Evolutionary conservation across 805 yeast species (phyloP).

Genomic region (Naumovozyma castellii): DNA sequence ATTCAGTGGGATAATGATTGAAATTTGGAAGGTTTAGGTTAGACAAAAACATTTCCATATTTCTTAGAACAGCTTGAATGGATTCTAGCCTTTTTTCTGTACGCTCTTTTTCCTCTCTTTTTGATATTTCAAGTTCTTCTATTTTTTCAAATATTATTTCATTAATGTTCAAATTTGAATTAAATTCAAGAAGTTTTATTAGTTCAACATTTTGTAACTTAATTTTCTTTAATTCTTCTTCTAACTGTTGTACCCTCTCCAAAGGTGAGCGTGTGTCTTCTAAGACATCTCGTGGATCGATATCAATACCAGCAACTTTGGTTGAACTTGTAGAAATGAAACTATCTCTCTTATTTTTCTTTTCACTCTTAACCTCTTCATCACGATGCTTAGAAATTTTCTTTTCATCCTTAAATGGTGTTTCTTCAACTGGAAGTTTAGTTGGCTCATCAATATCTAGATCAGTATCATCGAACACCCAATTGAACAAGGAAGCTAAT

Average conservation of each 20-base stretch:
- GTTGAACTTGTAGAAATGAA: slow-evolving; percentile 16
- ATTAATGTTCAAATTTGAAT: background rate
- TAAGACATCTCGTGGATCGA: background rate
- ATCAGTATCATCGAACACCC: too few species aligned
- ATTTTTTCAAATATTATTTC: background rate
- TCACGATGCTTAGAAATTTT: too few species aligned
- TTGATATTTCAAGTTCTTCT: background rate
- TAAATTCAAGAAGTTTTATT: background rate
- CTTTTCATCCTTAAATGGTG: background rate
- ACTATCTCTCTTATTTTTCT: slow-evolving; percentile 18
- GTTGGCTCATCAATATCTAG: too few species aligned
- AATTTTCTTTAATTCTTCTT: background rate
- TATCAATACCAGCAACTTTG: slow-evolving; percentile 3
- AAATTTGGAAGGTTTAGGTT: too few species aligned
- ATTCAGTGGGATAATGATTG: too few species aligned
- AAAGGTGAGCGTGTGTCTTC: background rate
- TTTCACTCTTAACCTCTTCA: too few species aligned
- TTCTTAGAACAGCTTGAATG: background rate
- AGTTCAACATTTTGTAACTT: background rate
- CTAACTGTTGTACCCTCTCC: background rate
- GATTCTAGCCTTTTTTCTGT: too few species aligned
- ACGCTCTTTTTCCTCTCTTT: background rate
- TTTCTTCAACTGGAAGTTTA: background rate
- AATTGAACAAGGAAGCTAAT: too few species aligned
- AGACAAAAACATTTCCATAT: background rate